Percentiles rank a stretch among this genome's conserved stretches.
Conservation (phyloP, 2,329 filamentous ascomycete genomes). For the Aspergillus ustus region DNA sequence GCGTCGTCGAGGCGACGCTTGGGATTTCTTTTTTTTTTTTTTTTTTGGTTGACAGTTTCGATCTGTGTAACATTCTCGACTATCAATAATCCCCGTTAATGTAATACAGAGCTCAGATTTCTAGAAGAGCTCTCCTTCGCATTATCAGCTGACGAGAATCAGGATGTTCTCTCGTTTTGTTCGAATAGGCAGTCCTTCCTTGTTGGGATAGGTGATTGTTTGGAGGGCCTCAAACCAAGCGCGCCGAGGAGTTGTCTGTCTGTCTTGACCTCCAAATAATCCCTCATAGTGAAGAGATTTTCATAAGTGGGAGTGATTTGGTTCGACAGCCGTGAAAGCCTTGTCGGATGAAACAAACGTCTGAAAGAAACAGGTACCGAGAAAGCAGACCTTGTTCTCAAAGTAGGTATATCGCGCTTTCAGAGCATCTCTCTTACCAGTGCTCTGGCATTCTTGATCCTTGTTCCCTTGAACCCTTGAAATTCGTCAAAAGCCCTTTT, state of each 20-base stretch:
- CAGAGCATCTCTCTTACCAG: background rate
- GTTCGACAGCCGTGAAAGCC: slow-evolving; percentile 6
- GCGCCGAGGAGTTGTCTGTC: slow-evolving; percentile 13
- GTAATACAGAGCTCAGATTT: background rate
- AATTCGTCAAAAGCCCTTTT: background rate
- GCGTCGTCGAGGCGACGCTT: background rate
- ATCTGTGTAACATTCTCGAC: slow-evolving; percentile 23
- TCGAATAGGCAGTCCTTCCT: background rate
- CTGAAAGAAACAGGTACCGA: background rate
- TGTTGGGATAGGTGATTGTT: background rate
- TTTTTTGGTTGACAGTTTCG: slow-evolving; percentile 13
- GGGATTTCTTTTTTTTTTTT: slow-evolving; percentile 15
- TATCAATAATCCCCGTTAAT: background rate
- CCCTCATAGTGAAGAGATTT: slow-evolving; percentile 19
- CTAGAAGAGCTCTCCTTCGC: background rate
- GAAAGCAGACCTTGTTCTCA: background rate
- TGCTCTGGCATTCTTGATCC: background rate
- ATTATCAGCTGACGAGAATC: background rate
- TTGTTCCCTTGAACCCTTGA: background rate
- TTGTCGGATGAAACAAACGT: slow-evolving; percentile 12
- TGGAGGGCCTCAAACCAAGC: background rate
- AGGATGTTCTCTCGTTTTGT: background rate
- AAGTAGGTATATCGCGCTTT: background rate
- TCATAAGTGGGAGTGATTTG: slow-evolving; percentile 7
- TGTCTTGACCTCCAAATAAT: slow-evolving; percentile 15